Evolutionary conservation across 2,329 filamentous ascomycete species (phyloP).

Genomic region (Claviceps fusiformis): DNA sequence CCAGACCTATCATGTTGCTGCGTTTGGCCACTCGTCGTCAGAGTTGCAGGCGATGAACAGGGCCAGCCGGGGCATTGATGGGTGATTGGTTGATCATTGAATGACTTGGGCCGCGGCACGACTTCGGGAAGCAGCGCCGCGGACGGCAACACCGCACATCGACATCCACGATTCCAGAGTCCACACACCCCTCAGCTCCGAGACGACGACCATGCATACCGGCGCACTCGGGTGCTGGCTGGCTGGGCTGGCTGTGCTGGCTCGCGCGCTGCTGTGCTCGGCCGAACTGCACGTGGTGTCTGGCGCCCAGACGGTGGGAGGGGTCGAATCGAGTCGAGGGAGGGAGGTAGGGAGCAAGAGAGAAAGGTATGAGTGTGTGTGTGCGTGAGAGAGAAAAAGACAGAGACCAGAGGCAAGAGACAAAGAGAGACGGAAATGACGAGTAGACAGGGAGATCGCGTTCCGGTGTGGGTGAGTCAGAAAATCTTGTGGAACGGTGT

Average conservation of each 20-base stretch:
- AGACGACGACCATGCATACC: not conserved
- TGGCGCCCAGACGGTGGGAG: not conserved
- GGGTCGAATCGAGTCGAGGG: not conserved
- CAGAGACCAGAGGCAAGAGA: too few relatives aligned
- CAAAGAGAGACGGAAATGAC: not conserved
- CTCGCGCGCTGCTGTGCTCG: not conserved
- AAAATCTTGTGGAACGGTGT: conserved; percentile 1
- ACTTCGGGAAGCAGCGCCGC: too few relatives aligned
- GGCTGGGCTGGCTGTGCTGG: not conserved
- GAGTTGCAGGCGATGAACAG: not conserved
- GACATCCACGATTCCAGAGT: too few relatives aligned
- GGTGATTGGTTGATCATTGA: too few relatives aligned
- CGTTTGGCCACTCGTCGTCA: not conserved
- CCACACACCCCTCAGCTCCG: not conserved
- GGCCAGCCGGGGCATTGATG: not conserved
- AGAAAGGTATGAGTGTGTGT: too few relatives aligned
- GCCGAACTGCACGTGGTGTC: not conserved
- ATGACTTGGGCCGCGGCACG: too few relatives aligned
- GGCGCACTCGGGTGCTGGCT: not conserved
- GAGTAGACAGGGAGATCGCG: not conserved
- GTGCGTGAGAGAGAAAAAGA: too few relatives aligned
- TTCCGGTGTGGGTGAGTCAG: not conserved
- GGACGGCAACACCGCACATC: too few relatives aligned
- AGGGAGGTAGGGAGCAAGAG: not conserved
- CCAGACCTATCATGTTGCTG: not conserved